phyloP scores from a whole-genome alignment of 1,284 basidiomycete genomes.

The Cystobasidium sp. region DNA sequence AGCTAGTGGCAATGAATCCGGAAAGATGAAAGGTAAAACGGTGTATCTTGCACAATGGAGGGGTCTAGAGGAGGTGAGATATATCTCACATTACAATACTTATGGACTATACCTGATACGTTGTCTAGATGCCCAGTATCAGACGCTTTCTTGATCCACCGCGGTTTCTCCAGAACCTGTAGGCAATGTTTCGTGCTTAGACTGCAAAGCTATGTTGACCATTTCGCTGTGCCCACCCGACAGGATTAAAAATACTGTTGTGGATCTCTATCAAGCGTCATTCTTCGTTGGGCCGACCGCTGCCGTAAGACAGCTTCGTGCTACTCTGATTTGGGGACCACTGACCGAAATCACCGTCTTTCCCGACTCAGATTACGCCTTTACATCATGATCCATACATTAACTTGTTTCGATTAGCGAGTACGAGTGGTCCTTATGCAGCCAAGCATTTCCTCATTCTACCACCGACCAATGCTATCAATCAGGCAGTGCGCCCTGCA shows the following conservation, averaged over 20 bases:
- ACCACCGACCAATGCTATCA: constrained; percentile 20
- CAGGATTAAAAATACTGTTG: constrained; percentile 15
- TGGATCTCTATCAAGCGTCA: constrained; percentile 43
- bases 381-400: constrained; percentile 44
- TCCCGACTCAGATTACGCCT: constrained; percentile 30
- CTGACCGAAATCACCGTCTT: background rate
- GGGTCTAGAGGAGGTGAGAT: constrained; percentile 34
- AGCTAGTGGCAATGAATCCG: constrained; percentile 20
- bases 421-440: constrained; percentile 15
- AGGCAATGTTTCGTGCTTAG: background rate
- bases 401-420: constrained; percentile 36
- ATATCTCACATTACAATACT: background rate
- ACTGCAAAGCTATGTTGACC: background rate
- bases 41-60: constrained; percentile 44
- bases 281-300: constrained; percentile 41
- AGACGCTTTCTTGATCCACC: constrained; percentile 12
- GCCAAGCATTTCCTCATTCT: constrained; percentile 44
- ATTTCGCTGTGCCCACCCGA: background rate
- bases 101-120: background rate
- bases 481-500: constrained; percentile 16
- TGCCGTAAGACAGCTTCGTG: constrained; percentile 16
- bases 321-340: background rate
- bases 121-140: constrained; percentile 18
- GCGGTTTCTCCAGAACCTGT: constrained; percentile 31
- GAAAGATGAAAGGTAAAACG: constrained; percentile 34